A percentile compares a stretch with the other conserved stretches of the same genome.
Evolutionary conservation across 140 eudicot genomes (phyloP).

Genomic region (Bidens hawaiensis): DNA sequence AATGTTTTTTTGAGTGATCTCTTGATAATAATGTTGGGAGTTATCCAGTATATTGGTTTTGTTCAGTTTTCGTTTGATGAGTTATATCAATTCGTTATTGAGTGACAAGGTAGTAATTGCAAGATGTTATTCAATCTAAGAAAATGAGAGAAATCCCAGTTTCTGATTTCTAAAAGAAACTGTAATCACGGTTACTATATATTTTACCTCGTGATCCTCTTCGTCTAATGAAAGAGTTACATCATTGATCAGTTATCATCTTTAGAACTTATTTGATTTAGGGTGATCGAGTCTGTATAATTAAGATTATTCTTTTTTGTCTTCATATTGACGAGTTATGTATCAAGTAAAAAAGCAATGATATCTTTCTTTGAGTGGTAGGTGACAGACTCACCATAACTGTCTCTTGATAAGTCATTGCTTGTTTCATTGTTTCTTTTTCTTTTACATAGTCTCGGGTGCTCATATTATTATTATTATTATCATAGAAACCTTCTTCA

Average conservation of each 20-base stretch:
- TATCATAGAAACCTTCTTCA: constrained; percentile 33
- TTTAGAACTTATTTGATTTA: neutral
- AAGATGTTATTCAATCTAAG: too few species aligned
- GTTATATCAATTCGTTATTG: too few species aligned
- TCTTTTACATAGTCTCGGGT: constrained; percentile 31
- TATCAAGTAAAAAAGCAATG: neutral
- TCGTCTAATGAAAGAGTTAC: neutral
- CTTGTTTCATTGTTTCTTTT: constrained; percentile 15
- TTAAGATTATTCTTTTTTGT: neutral
- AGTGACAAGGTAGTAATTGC: neutral
- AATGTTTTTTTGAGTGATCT: too few species aligned
- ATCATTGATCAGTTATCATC: neutral
- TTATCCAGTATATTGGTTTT: too few species aligned
- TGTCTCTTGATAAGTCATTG: constrained; percentile 3
- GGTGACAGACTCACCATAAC: neutral
- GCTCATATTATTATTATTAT: constrained; percentile 18
- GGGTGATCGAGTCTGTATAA: neutral
- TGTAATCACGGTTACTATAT: neutral
- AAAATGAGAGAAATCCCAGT: too few species aligned
- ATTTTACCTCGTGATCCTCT: neutral
- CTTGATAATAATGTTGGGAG: too few species aligned
- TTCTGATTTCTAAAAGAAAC: neutral
- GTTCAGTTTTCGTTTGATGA: too few species aligned
- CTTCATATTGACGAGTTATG: neutral
- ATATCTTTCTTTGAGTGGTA: neutral